Conservation (phyloP, 805 yeast species). For the Cyberlindnera meyerae region DNA sequence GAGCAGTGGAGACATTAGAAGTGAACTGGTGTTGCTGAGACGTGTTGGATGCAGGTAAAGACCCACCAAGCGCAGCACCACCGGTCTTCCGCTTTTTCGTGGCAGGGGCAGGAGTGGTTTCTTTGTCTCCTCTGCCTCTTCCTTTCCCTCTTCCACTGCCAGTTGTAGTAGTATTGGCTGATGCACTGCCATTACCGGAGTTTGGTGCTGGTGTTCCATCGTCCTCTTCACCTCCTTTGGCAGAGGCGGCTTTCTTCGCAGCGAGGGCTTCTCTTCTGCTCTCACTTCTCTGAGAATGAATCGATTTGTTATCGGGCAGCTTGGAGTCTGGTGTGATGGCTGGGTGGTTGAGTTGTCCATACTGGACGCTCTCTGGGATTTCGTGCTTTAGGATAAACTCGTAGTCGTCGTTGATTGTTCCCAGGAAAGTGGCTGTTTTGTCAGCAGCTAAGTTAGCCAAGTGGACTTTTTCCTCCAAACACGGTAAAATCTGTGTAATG, state of each 20-base stretch:
- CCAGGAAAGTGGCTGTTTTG: conserved; percentile 59
- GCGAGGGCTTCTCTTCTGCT: conserved; percentile 89
- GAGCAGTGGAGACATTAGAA: conserved; percentile 3
- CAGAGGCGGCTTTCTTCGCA: conserved; percentile 63
- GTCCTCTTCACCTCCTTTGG: background rate
- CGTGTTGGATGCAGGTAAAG: background rate
- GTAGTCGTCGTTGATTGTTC: conserved; percentile 75
- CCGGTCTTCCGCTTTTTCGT: conserved; percentile 25
- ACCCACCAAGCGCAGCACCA: background rate
- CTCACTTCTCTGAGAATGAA: conserved; percentile 76
- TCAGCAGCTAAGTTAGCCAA: conserved; percentile 91
- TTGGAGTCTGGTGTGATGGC: conserved; percentile 69
- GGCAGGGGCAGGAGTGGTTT: conserved; percentile 19
- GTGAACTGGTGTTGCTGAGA: conserved; percentile 4
- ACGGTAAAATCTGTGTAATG: conserved; percentile 74
- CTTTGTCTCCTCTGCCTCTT: conserved; percentile 22
- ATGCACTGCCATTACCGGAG: conserved; percentile 22
- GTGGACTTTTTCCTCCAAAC: conserved; percentile 95
- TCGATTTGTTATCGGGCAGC: conserved; percentile 49
- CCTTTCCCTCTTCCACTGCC: conserved; percentile 14
- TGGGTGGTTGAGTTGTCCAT: conserved; percentile 83
- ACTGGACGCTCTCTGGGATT: conserved; percentile 72
- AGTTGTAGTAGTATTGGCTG: conserved; percentile 9
- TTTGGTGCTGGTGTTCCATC: background rate
- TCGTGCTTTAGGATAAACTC: conserved; percentile 70